Conservation (phyloP, 306 rosid species). For the Pachyrhizus erosus region DNA sequence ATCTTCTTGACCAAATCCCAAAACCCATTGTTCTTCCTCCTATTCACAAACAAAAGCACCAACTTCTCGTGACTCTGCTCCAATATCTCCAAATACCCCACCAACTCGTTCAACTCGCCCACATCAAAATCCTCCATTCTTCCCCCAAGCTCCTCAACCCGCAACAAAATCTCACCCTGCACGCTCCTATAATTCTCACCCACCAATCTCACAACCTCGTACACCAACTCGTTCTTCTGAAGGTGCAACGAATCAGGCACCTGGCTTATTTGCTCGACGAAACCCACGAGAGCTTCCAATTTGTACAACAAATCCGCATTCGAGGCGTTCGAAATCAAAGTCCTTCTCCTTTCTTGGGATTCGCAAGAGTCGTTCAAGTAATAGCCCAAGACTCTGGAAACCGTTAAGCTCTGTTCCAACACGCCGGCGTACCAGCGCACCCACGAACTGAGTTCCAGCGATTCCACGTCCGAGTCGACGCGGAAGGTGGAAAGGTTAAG, state of each 20-base stretch:
- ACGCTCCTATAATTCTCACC: conserved; percentile 71
- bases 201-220: conserved; percentile 64
- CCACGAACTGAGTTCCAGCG: conserved; percentile 65
- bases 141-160: conserved; percentile 51
- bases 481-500: conserved; percentile 70
- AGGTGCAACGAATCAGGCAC: conserved; percentile 63
- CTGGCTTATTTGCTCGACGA: conserved; percentile 53
- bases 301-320: conserved; percentile 57
- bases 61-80: conserved; percentile 57
- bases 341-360: conserved; percentile 18
- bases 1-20: conserved; percentile 67
- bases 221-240: conserved; percentile 65
- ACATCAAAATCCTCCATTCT: conserved; percentile 48
- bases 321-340: background rate
- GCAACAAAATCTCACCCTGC: conserved; percentile 56
- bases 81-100: conserved; percentile 46
- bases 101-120: conserved; percentile 62
- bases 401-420: conserved; percentile 60
- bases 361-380: background rate
- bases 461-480: conserved; percentile 58
- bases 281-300: conserved; percentile 56
- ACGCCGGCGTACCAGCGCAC: conserved; percentile 79
- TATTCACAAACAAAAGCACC: conserved; percentile 63
- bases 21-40: conserved; percentile 54
- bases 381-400: conserved; percentile 59